Evolutionary conservation across 2,329 filamentous ascomycete species (phyloP).

Genomic region (Trichoderma arundinaceum): DNA sequence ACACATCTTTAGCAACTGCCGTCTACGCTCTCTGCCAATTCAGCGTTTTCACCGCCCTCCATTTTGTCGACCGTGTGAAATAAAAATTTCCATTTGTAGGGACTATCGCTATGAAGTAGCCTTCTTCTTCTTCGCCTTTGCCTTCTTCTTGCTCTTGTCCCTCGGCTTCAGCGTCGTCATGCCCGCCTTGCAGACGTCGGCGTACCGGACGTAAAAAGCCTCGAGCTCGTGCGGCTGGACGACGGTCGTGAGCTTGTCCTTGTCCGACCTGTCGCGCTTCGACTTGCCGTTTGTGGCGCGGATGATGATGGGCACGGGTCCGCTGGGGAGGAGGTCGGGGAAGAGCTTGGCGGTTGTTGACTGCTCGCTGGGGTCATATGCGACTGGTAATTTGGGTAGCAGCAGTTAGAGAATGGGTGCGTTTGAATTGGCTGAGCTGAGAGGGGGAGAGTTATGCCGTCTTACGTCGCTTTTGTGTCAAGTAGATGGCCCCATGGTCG

Average conservation of each 20-base stretch:
- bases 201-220: slow-evolving; percentile 81
- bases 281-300: slow-evolving; percentile 82
- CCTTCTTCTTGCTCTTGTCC: slow-evolving; percentile 85
- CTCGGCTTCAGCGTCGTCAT: slow-evolving; percentile 92
- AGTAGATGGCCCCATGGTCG: slow-evolving; percentile 73
- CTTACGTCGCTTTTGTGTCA: slow-evolving; percentile 78
- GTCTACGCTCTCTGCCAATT: not conserved
- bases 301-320: slow-evolving; percentile 75
- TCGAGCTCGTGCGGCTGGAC: slow-evolving; percentile 79
- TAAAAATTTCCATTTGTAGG: too few species aligned
- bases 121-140: slow-evolving; percentile 77
- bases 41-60: not conserved
- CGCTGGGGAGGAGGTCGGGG: slow-evolving; percentile 63
- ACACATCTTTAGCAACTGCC: not conserved
- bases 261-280: slow-evolving; percentile 60
- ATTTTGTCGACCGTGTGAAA: too few species aligned
- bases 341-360: slow-evolving; percentile 56
- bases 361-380: slow-evolving; percentile 51
- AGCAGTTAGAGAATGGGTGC: not conserved
- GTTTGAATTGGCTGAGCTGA: slow-evolving; percentile 1
- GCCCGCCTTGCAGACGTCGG: slow-evolving; percentile 86
- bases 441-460: slow-evolving; percentile 17
- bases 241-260: slow-evolving; percentile 81
- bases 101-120: slow-evolving; percentile 35
- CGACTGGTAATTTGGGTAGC: slow-evolving; percentile 43